Evolutionary conservation across 148 eudicot species (phyloP).

Genomic region (Amaranthus palmeri): DNA sequence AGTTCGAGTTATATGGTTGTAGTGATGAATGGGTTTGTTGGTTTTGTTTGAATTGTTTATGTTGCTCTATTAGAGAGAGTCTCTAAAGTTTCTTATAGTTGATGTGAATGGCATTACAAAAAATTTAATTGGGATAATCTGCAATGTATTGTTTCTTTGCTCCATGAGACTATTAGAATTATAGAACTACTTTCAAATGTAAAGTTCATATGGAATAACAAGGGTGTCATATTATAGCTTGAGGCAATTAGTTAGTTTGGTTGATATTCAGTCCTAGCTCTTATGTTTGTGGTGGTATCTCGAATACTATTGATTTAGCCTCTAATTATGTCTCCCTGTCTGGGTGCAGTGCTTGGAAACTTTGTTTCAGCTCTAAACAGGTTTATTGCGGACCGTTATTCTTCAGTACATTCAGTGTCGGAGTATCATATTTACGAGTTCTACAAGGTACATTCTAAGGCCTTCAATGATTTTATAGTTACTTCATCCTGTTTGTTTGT

Average conservation of each 20-base stretch:
- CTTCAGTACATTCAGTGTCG: constrained; percentile 56
- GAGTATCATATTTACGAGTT: constrained; percentile 84
- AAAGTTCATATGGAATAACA: not conserved
- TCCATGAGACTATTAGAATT: not conserved
- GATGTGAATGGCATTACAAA: not conserved
- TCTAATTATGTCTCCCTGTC: constrained; percentile 12
- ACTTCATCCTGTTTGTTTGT: not conserved
- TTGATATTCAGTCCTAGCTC: not conserved
- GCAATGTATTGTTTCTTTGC: not conserved
- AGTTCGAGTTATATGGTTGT: too few relatives aligned
- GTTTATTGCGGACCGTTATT: constrained; percentile 72
- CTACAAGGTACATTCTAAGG: constrained; percentile 45
- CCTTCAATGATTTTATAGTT: not conserved
- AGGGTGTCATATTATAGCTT: not conserved
- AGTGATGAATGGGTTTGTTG: not conserved
- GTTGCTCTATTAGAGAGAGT: not conserved
- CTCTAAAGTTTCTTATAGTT: not conserved
- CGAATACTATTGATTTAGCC: constrained; percentile 4
- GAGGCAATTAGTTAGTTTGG: not conserved
- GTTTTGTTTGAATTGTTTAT: not conserved
- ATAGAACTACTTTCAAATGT: not conserved
- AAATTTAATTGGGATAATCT: not conserved
- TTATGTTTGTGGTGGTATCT: not conserved
- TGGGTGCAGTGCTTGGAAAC: constrained; percentile 72
- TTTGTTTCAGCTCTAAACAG: constrained; percentile 74